Evolutionary conservation across 225 moss, liverwort and hornwort genomes (phyloP), one percentile per base, ranked within the genome.

Genomic region (Rhytidiadelphus loreus): DNA sequence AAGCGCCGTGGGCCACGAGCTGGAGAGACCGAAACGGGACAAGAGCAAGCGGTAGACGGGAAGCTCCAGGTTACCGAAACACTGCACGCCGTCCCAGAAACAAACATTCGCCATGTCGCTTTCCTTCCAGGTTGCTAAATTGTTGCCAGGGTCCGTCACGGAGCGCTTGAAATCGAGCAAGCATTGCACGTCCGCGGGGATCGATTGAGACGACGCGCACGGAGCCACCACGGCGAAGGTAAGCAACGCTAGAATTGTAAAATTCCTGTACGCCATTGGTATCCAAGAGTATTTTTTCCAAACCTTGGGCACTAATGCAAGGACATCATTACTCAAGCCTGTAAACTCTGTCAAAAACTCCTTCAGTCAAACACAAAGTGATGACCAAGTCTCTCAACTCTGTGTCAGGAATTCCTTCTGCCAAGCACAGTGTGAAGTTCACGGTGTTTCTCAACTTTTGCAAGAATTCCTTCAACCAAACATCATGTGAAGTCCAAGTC

Each of bases 1-100:
- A 48, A 95, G 87, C 16, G 88, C 90, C 26, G 61, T n/a, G 5
- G 95, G 95, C 89, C 93, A 93, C 32, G 77, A 4, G 44, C 93
- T 89, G 37, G 78, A 37, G 26, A 95, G 89, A 16, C 53, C 87
- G 64, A 62, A 72, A 44, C 46, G 53, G 29, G 26, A 18, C 68
- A 95, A 30, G 37, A 70, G 26, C 41, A 95, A 53, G 6, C 32
- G 82, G 68, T 81, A 93, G 24, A 95, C 88, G 8, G 93, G 93
- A 29, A 88, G 59, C 9, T 37, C 25, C 14, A 16, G 25, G 66
- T 57, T 46, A 26, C 59, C 80, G 55, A 89, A 91, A 71, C 95
- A 95, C 39, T 32, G 46, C 26, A 95, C 90, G 52, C 93, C 95
- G 8, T 26, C 11, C 93, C 92, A 95, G 15, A 3, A 4, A 70